Evolutionary conservation across 768 basidiomycete genomes (phyloP).

Genomic region (Phallus indusiatus): DNA sequence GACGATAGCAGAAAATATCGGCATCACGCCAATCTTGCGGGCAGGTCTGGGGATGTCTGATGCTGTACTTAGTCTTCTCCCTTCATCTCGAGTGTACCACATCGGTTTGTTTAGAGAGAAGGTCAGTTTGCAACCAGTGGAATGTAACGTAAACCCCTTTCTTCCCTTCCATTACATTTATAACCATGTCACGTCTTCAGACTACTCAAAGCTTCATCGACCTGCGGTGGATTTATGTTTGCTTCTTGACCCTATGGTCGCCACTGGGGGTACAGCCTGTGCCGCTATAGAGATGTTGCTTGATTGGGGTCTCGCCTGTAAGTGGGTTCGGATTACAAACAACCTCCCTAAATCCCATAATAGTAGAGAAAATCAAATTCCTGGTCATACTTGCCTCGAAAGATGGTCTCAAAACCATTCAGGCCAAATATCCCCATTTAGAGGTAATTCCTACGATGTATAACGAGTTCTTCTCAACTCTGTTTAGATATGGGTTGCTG

Average conservation of each 20-base stretch:
- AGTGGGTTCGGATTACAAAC: constrained; percentile 13
- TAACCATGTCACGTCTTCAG: constrained; percentile 28
- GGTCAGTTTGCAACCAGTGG: constrained; percentile 79
- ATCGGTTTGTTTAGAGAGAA: constrained; percentile 87
- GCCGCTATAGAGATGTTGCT: constrained; percentile 81
- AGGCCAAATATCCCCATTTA: constrained; percentile 60
- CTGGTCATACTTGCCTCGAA: constrained; percentile 74
- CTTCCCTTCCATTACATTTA: not conserved
- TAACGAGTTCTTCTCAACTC: constrained; percentile 6
- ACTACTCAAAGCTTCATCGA: constrained; percentile 83
- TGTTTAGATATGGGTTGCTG: constrained; percentile 75
- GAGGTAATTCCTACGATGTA: constrained; percentile 42
- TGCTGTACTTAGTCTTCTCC: constrained; percentile 76
- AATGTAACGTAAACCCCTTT: constrained; percentile 44
- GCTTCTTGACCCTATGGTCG: constrained; percentile 86
- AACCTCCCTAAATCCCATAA: not conserved
- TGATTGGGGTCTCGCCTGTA: constrained; percentile 75
- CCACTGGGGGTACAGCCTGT: constrained; percentile 86
- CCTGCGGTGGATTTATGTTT: constrained; percentile 78
- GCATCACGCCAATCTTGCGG: constrained; percentile 83
- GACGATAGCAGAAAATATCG: constrained; percentile 65
- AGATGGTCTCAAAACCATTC: constrained; percentile 60
- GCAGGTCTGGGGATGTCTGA: constrained; percentile 94
- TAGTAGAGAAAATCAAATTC: constrained; percentile 68
- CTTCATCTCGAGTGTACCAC: constrained; percentile 84